Base-by-base conservation (phyloP, 2,329 filamentous ascomycete genomes). In the Pseudogymnoascus sp. region DNA sequence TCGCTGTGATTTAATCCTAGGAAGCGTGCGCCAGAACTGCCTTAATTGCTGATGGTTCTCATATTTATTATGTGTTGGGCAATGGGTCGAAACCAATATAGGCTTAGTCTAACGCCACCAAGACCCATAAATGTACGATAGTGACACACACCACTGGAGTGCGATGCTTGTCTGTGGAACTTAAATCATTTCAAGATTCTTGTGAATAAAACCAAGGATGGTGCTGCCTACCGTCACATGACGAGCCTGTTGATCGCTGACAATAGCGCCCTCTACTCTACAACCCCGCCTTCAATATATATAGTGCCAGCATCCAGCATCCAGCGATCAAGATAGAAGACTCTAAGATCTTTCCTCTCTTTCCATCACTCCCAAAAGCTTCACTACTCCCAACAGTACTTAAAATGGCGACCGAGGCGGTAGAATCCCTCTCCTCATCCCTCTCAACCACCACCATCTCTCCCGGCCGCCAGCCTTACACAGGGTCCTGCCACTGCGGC, bases 401-500 rank as follows among this genome's bases (percentile, higher is more conserved):
- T 28, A 34, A 34, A 18, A 56, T 56, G 50, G 28, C 50, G 34
- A 34, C 28, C 28, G 16, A 56, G 1, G 28, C 46, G 2, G 46
- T 56, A 2, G 46, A 56, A 56, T 56, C 46, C 10, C 25, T 31
- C 7, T 16, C 25, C 4, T 56, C 25, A 1, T 3, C 25, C 4
- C 46, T 34, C 44, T 53, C 44, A 16, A 8, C 44, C 21, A 56
- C 46, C 46, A 34, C 46, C 10, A 56, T 34, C 46, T 56, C 46
- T 10, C 60, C 69, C 25, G 64, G 63, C 1, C 70, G 70, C 18
- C 66, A 67, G 8, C 66, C 71, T 3, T 73, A 69, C 62, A 72
- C 66, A 3, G 79, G 79, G 38, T 81, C 78, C 14, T 82, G 79
- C 68, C 79, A 81, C 67, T 82, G 79, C 69, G 78, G 78, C 56